Evolutionary conservation across 805 yeast species (phyloP), one percentile per base, ranked within the genome.

Genomic region (Nakazawaea ishiwadae): DNA sequence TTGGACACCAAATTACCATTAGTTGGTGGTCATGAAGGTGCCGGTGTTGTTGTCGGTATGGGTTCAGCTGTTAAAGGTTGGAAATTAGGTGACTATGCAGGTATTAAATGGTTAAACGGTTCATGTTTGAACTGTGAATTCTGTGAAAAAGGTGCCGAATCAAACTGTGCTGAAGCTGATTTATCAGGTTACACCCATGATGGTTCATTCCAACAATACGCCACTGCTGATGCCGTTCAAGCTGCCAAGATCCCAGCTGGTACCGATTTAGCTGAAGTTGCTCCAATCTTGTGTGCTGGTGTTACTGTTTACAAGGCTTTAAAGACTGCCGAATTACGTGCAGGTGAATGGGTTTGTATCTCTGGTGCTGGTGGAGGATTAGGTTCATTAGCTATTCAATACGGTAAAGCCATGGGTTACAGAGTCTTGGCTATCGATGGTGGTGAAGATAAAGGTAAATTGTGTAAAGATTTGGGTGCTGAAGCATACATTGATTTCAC

Each of bases 331-430:
- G 42, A 37, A 8, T 42, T 32, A 19, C 5, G 16, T 12, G 26
- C 89, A 17, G 89, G 91, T 56, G 78, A 83, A 62, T 82, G 83
- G 81, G 84, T 81, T 50, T 77, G 79, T 46, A 68, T 83, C 46
- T 77, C 87, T 44, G 90, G 91, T 67, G 89, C 88, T 48, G 85
- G 79, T 62, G 90, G 90, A 61, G 90, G 91, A 57, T 73, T 83
- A 62, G 91, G 90, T 56, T 68, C 86, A 30, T 64, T 83, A 50
- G 88, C 87, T 42, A 68, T 82, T 53, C 89, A 83, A 66, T 83
- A 80, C 64, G 89, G 86, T 48, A 72, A 63, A 52, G 87, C 86
- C 47, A 75, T 81, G 84, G 91, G 90, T 54, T 69, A 68, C 63
- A 74, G 75, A 68, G 85, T 81, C 35, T 52, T 82, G 28, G 88